Percentiles rank a stretch among this genome's conserved stretches.
These are phyloP conservation scores for Cokeromyces recurvatus DNA, from an alignment of 371 early-diverging fungal genomes.

Conservation along the genomic window DNA sequence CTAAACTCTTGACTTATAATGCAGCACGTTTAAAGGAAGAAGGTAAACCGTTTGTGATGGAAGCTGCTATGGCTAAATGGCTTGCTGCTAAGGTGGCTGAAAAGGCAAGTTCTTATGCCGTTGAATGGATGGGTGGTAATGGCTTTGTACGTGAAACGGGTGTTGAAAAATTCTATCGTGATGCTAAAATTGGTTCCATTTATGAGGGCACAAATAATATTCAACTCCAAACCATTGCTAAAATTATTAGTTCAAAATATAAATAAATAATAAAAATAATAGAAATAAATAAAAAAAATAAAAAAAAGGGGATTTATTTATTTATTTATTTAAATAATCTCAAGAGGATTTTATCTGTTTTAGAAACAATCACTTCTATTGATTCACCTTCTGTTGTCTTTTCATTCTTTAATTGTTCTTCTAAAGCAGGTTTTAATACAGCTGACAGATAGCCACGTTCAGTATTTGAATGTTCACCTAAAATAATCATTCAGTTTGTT, in stretches of 20 bases:
- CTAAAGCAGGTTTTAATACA: constrained; percentile 64
- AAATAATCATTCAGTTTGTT: too few relatives aligned
- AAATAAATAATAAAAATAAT: constrained; percentile 21
- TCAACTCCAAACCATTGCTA: constrained; percentile 96
- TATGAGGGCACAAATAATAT: constrained; percentile 92
- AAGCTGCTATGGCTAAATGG: constrained; percentile 98
- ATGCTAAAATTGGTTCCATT: constrained; percentile 92
- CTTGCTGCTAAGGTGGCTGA: constrained; percentile 94
- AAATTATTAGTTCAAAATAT: constrained; percentile 70
- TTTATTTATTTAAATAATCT: constrained; percentile 45
- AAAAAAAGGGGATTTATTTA: not conserved
- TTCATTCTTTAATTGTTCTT: constrained; percentile 44
- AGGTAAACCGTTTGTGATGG: constrained; percentile 84
- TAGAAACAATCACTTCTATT: constrained; percentile 64
- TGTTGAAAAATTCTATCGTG: constrained; percentile 95
- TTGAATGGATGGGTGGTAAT: constrained; percentile 98
- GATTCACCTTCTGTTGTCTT: constrained; percentile 39
- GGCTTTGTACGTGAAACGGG: constrained; percentile 79
- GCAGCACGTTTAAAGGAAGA: constrained; percentile 96
- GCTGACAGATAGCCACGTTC: constrained; percentile 90
- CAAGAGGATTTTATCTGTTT: constrained; percentile 70
- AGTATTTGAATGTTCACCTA: constrained; percentile 85
- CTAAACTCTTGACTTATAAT: constrained; percentile 94
- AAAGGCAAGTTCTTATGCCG: constrained; percentile 80
- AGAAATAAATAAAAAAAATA: constrained; percentile 2